phyloP scores from a whole-genome alignment of 2,329 filamentous ascomycete genomes.

The Fusarium secorum region DNA sequence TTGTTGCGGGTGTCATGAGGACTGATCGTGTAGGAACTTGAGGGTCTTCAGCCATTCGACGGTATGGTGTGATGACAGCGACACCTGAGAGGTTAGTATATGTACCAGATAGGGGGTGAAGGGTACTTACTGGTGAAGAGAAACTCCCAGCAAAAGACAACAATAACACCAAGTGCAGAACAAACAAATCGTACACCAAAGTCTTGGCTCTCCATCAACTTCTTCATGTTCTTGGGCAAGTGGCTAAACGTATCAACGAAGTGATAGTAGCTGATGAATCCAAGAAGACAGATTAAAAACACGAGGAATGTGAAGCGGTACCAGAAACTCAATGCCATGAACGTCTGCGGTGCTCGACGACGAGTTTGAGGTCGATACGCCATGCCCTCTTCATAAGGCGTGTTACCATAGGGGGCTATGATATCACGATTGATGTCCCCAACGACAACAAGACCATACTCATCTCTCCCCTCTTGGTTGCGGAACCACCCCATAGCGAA shows the following conservation, averaged over 20 bases:
- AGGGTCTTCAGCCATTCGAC: slow-evolving; percentile 47
- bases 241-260: slow-evolving; percentile 36
- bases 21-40: slow-evolving; percentile 48
- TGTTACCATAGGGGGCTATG: not conserved
- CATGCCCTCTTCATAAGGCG: slow-evolving; percentile 24
- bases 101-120: fast-evolving
- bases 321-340: slow-evolving; percentile 47
- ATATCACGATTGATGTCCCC: not conserved
- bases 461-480: slow-evolving; percentile 12
- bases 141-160: slow-evolving; percentile 52
- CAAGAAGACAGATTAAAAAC: slow-evolving; percentile 46
- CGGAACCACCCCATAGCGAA: slow-evolving; percentile 29
- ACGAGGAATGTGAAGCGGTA: slow-evolving; percentile 47
- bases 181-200: slow-evolving; percentile 56
- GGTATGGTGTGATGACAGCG: slow-evolving; percentile 54
- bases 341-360: slow-evolving; percentile 39
- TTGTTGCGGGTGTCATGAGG: slow-evolving; percentile 52
- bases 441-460: slow-evolving; percentile 30
- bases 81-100: slow-evolving; percentile 40
- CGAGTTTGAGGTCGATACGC: slow-evolving; percentile 7
- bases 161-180: slow-evolving; percentile 51
- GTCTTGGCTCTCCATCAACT: slow-evolving; percentile 50
- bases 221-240: slow-evolving; percentile 42
- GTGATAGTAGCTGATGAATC: slow-evolving; percentile 52
- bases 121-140: slow-evolving; percentile 50